Conservation (phyloP, 805 yeast species). For the Brettanomyces custersianus region DNA sequence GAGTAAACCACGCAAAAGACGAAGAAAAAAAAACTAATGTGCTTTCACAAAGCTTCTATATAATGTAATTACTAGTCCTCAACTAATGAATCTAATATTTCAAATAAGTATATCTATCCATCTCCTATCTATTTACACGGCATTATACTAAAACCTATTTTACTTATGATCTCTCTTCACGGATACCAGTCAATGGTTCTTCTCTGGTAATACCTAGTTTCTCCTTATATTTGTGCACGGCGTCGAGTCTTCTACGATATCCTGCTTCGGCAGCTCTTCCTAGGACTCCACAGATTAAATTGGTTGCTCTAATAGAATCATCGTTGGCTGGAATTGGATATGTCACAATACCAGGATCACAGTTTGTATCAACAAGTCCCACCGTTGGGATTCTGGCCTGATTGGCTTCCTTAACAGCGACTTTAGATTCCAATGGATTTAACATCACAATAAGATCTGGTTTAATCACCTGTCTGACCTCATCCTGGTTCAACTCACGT, state of each 20-base stretch:
- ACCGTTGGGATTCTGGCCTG: constrained; percentile 82
- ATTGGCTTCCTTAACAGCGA: constrained; percentile 73
- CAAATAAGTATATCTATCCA: no score
- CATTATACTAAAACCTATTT: no score
- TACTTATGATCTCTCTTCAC: no score
- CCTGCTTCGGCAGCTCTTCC: constrained; percentile 84
- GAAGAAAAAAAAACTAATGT: background rate
- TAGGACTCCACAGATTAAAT: constrained; percentile 73
- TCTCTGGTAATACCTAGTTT: constrained; percentile 17
- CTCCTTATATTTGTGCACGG: constrained; percentile 25
- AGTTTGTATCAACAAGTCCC: constrained; percentile 89
- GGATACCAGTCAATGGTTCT: constrained; percentile 11
- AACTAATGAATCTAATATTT: constrained; percentile 1
- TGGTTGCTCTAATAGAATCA: constrained; percentile 75
- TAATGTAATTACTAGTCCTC: background rate
- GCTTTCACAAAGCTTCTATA: background rate
- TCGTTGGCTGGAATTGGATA: constrained; percentile 97
- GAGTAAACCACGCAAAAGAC: background rate
- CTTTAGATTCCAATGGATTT: constrained; percentile 82
- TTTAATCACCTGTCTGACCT: constrained; percentile 49
- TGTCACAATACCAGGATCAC: constrained; percentile 81
- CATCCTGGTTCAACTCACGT: constrained; percentile 43
- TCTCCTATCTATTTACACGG: no score
- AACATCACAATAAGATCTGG: constrained; percentile 85
- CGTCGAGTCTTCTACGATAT: constrained; percentile 42